Evolutionary conservation across 2,329 filamentous ascomycete species (phyloP).

Genomic region (Clonostachys sp.): DNA sequence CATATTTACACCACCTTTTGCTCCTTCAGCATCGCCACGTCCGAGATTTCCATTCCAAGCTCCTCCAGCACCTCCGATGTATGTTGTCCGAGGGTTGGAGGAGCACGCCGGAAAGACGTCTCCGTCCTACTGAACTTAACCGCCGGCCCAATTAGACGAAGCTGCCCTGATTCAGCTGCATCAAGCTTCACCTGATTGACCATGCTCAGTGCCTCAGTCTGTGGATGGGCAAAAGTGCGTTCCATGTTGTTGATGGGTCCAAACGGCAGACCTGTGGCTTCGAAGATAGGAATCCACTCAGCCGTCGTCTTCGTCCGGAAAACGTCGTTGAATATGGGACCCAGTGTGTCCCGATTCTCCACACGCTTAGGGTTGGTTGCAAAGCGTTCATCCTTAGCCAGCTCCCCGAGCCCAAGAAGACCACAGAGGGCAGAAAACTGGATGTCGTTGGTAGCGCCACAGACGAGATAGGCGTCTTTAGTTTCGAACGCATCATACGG

Average conservation of each 20-base stretch:
- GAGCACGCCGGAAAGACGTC: conserved; percentile 1
- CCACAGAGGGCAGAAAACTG: conserved; percentile 23
- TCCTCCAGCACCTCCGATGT: conserved; percentile 7
- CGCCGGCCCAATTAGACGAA: conserved; percentile 7
- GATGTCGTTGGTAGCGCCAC: conserved; percentile 26
- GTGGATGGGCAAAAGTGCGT: conserved; percentile 34
- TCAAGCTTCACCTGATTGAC: conserved; percentile 11
- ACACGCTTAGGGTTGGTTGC: conserved; percentile 21
- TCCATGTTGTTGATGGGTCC: conserved; percentile 39
- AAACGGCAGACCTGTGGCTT: conserved; percentile 37
- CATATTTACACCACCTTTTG: too few relatives aligned
- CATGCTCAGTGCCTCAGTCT: conserved; percentile 32
- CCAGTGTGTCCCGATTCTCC: conserved; percentile 28
- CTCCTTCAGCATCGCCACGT: background rate
- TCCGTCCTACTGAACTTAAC: conserved; percentile 8
- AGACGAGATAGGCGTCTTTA: conserved; percentile 20
- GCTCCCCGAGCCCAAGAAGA: conserved; percentile 11
- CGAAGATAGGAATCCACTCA: conserved; percentile 31
- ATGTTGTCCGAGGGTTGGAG: conserved; percentile 7
- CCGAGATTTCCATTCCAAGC: conserved; percentile 38
- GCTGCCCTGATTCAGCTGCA: conserved; percentile 4
- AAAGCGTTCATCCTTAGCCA: conserved; percentile 20
- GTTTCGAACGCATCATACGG: conserved; percentile 38
- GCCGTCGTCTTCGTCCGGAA: conserved; percentile 27
- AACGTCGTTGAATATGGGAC: conserved; percentile 21